These are phyloP conservation scores for Leccinum solheimii DNA, from an alignment of 1,284 basidiomycete species.

Conservation along the genomic window DNA sequence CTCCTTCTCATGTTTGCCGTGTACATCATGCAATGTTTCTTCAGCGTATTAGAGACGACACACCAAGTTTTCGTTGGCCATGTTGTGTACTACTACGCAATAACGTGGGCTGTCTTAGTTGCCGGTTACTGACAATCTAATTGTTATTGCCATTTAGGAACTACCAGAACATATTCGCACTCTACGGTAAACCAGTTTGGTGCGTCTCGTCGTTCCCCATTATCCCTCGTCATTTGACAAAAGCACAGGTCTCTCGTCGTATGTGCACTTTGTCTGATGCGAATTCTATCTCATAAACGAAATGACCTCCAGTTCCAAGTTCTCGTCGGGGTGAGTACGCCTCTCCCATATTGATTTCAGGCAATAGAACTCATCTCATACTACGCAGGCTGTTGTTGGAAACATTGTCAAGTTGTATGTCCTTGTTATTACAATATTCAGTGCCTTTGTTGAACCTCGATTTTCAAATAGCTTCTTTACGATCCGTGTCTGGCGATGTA, in stretches of 20 bases:
- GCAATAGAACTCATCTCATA: constrained; percentile 3
- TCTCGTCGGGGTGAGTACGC: constrained; percentile 50
- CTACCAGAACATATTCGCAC: constrained; percentile 42
- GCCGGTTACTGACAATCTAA: constrained; percentile 8
- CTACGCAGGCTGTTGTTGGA: constrained; percentile 52
- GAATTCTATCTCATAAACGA: constrained; percentile 1
- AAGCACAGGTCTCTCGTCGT: constrained; percentile 26
- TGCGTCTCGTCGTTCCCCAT: constrained; percentile 18
- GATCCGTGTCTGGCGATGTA: constrained; percentile 71
- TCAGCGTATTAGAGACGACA: constrained; percentile 50
- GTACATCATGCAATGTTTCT: not conserved
- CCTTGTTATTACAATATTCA: not conserved
- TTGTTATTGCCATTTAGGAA: constrained; percentile 39
- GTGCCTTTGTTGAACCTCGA: not conserved
- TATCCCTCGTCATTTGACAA: constrained; percentile 7
- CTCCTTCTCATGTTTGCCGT: not conserved
- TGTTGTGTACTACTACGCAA: constrained; percentile 53
- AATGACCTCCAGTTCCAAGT: constrained; percentile 50
- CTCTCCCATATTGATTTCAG: not conserved
- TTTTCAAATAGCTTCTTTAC: constrained; percentile 52
- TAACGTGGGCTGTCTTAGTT: constrained; percentile 41
- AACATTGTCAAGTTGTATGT: constrained; percentile 61
- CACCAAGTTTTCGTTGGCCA: constrained; percentile 60
- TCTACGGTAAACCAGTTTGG: constrained; percentile 52
- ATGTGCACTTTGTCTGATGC: constrained; percentile 7